These are phyloP conservation scores for Xeromyces bisporus DNA, from an alignment of 495 filamentous ascomycete species.

Conservation along the genomic window DNA sequence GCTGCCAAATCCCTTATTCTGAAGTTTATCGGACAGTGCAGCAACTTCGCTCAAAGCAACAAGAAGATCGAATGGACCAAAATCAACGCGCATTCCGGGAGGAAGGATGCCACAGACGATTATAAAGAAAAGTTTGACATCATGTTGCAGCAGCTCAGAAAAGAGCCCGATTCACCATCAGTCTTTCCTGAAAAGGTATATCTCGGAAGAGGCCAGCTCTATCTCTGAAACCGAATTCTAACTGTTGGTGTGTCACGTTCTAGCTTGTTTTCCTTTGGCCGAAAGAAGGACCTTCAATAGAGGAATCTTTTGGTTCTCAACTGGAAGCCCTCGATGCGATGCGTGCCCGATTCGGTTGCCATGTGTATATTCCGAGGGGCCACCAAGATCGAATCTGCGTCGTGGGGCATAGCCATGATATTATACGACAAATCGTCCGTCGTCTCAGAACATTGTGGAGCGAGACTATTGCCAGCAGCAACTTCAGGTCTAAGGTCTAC, in stretches of 20 bases:
- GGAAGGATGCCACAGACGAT: conserved; percentile 8
- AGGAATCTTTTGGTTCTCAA: conserved; percentile 23
- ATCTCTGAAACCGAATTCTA: no score
- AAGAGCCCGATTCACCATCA: conserved; percentile 9
- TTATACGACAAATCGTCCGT: conserved; percentile 16
- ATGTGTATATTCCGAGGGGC: conserved; percentile 15
- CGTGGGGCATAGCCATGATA: conserved; percentile 7
- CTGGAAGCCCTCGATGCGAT: conserved; percentile 33
- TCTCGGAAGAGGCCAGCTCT: conserved; percentile 1
- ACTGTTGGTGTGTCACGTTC: background rate
- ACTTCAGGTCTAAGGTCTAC: conserved; percentile 17
- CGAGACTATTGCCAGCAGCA: conserved; percentile 16
- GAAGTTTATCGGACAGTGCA: conserved; percentile 10
- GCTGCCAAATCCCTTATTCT: conserved; percentile 12
- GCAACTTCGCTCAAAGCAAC: conserved; percentile 1
- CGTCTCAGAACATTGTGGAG: conserved; percentile 18
- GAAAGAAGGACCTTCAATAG: conserved; percentile 16
- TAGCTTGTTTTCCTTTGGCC: conserved; percentile 31
- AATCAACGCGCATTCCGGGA: conserved; percentile 5
- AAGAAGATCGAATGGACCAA: conserved; percentile 10
- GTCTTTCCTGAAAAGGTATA: conserved; percentile 13
- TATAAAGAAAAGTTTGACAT: conserved; percentile 11
- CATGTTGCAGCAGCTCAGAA: conserved; percentile 13
- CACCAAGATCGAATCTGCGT: conserved; percentile 14
- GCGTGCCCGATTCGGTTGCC: conserved; percentile 16